Conservation (phyloP, 495 filamentous ascomycete genomes). For the Aspergillus leporis region DNA sequence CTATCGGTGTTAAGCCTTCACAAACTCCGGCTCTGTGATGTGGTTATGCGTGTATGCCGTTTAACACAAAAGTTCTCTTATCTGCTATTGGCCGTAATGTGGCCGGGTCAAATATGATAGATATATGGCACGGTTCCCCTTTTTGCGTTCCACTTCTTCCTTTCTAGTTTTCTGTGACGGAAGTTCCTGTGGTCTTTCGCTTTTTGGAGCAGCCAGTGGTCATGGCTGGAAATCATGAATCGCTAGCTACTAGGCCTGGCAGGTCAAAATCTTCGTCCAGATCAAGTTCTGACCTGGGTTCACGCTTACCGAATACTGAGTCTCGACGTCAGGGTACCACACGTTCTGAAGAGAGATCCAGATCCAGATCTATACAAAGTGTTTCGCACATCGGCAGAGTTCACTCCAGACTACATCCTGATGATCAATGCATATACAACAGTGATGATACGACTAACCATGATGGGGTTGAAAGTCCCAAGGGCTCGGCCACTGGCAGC, state of each 20-base stretch:
- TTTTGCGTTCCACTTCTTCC: not conserved
- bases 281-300: conserved; percentile 18
- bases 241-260: conserved; percentile 58
- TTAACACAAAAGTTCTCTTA: not conserved
- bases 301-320: conserved; percentile 10
- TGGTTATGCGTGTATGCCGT: not conserved
- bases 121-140: not conserved
- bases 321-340: not conserved
- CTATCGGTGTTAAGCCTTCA: conserved; percentile 9
- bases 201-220: not conserved
- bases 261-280: conserved; percentile 15
- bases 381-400: conserved; percentile 22
- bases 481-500: conserved; percentile 3
- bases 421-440: conserved; percentile 42
- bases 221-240: conserved; percentile 5
- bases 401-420: conserved; percentile 36
- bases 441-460: conserved; percentile 17
- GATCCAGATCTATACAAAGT: conserved; percentile 18
- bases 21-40: not conserved
- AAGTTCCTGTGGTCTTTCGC: not conserved
- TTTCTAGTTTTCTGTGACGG: not conserved
- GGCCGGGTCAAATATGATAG: not conserved
- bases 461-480: conserved; percentile 6
- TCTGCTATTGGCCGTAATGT: not conserved
- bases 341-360: conserved; percentile 15